Evolutionary conservation across 306 rosid genomes (phyloP), one percentile per base, ranked within the genome.

Genomic region (Dalbergia oliveri): DNA sequence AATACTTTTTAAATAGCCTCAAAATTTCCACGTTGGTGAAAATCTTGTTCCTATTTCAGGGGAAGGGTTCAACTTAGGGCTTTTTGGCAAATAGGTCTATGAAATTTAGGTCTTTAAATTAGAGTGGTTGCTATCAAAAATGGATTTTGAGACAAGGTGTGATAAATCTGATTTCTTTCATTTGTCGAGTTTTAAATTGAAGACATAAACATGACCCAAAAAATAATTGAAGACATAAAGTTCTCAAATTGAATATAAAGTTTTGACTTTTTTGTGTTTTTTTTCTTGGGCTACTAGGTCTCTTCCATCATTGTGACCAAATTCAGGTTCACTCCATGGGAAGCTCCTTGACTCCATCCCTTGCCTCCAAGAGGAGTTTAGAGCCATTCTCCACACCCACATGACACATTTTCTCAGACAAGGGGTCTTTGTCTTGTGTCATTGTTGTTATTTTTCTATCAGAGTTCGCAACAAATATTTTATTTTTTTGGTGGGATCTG

Each of bases 281-380:
- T 15, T 21, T n/a, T 16, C 33, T 47, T 47, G 16, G 5, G 64
- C 11, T 16, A 26, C 73, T 54, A 66, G 56, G 77, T 74, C n/a
- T 53, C 83, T 64, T 72, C 19, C 83, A 87, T 19, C 92, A 87
- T 19, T 91, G 93, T 0, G 89, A 85, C 59, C 86, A 81, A 47
- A 76, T 84, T 80, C 84, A 81, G 58, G 58, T 82, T 64, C 84
- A 86, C 56, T 83, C 97, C 64, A 87, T 69, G 78, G 85, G 37
- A 88, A 90, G 84, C 95, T 95, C 44, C 90, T 95, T 4, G 88
- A 90, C 72, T 80, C 80, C 1, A 90, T 95, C 77, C 87, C 91
- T 16, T 69, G 56, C 73, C 66, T 86, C 62, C 98, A 93, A 59
- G 90, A 93, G 16, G 92, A 93, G n/a, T 93, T 95, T 83, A 90